Evolutionary conservation across 1,284 basidiomycete species (phyloP).

Genomic region (Anthracocystis walkeri): DNA sequence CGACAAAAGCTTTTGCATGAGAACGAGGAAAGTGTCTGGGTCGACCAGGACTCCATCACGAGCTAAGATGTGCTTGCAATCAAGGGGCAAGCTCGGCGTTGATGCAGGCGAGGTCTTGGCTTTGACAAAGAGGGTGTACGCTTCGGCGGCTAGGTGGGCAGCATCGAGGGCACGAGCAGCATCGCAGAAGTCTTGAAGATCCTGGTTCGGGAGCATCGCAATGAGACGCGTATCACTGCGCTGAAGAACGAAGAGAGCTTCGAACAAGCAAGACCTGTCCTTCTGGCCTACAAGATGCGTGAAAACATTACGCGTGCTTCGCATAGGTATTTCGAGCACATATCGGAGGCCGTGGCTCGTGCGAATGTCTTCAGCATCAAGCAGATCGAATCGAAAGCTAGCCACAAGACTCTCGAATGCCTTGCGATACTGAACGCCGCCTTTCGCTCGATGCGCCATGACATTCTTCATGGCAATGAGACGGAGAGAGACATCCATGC

Average conservation of each 20-base stretch:
- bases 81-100: not conserved
- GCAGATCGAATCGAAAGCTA: conserved; percentile 40
- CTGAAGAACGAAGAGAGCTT: conserved; percentile 28
- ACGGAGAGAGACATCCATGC: conserved; percentile 39
- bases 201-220: conserved; percentile 26
- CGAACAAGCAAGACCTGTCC: conserved; percentile 4
- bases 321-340: conserved; percentile 24
- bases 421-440: conserved; percentile 36
- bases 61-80: conserved; percentile 15
- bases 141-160: conserved; percentile 11
- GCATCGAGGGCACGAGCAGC: conserved; percentile 2
- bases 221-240: conserved; percentile 31
- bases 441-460: conserved; percentile 25
- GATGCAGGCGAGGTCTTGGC: conserved; percentile 25
- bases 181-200: conserved; percentile 37
- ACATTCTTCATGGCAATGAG: conserved; percentile 32
- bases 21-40: conserved; percentile 22
- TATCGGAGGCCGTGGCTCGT: not conserved
- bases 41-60: conserved; percentile 31
- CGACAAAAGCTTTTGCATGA: conserved; percentile 14
- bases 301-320: conserved; percentile 25
- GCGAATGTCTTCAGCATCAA: conserved; percentile 6
- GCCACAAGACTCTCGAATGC: conserved; percentile 35
- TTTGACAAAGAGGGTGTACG: conserved; percentile 27
- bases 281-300: conserved; percentile 28